A percentile compares a stretch with the other conserved stretches of the same genome.
phyloP scores from a whole-genome alignment of 768 basidiomycete genomes.

The Arthromyces matolae region DNA sequence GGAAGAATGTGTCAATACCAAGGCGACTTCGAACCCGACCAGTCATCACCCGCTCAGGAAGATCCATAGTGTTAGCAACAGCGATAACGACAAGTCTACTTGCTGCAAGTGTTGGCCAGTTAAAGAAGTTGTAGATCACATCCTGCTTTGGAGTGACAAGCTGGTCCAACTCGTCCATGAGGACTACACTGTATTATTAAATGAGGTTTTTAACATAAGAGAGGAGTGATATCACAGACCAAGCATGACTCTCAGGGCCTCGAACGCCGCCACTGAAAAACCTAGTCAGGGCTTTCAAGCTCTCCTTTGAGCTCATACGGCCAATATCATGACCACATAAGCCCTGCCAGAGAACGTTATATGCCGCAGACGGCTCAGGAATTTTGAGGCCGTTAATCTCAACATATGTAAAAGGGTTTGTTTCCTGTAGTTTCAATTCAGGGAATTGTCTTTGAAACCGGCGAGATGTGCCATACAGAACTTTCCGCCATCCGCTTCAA shows the following conservation, averaged over 20 bases:
- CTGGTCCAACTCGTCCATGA: conserved; percentile 99
- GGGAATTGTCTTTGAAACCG: not conserved
- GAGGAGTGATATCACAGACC: conserved; percentile 44
- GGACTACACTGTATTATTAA: conserved; percentile 63
- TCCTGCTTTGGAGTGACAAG: conserved; percentile 95
- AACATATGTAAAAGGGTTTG: conserved; percentile 91
- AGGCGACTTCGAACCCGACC: conserved; percentile 90
- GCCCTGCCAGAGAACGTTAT: conserved; percentile 88
- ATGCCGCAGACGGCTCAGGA: conserved; percentile 90
- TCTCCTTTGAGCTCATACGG: conserved; percentile 73
- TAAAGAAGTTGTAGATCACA: conserved; percentile 99
- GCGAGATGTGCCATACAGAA: conserved; percentile 47
- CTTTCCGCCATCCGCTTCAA: conserved; percentile 84
- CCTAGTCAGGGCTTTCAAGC: conserved; percentile 69
- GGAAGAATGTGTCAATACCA: conserved; percentile 45
- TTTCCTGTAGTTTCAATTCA: conserved; percentile 55
- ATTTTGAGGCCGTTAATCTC: conserved; percentile 96
- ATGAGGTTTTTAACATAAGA: not conserved
- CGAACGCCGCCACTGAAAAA: conserved; percentile 63
- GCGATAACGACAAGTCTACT: conserved; percentile 94
- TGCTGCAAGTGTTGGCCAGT: conserved; percentile 90
- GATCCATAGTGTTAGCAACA: conserved; percentile 97
- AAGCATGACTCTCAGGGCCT: conserved; percentile 84
- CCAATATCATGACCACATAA: conserved; percentile 76
- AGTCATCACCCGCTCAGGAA: conserved; percentile 90